Conservation (phyloP, 1,284 basidiomycete genomes). For the Cystobasidium pallidum region DNA sequence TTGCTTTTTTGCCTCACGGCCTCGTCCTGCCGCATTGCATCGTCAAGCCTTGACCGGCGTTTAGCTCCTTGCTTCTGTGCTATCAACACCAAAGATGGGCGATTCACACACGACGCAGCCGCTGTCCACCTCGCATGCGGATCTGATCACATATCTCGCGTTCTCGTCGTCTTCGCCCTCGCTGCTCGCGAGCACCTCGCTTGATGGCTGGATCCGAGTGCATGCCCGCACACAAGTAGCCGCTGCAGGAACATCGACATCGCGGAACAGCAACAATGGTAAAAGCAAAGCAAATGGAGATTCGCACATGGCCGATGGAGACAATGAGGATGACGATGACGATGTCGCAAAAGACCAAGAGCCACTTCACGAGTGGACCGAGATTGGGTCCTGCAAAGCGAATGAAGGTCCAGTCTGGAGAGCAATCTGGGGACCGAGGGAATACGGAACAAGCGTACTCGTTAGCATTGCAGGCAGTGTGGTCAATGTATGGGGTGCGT, state of each 20-base stretch:
- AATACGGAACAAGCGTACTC: constrained; percentile 56
- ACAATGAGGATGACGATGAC: constrained; percentile 20
- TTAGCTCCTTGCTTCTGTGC: constrained; percentile 9
- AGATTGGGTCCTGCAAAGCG: constrained; percentile 39
- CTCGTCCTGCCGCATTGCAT: too few species aligned
- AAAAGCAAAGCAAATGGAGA: constrained; percentile 23
- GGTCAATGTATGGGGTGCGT: constrained; percentile 57
- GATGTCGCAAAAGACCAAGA: not conserved
- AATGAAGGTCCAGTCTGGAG: constrained; percentile 44
- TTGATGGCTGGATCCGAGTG: constrained; percentile 70
- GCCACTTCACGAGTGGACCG: constrained; percentile 29
- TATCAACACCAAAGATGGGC: not conserved
- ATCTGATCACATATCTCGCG: constrained; percentile 77
- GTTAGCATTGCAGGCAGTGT: constrained; percentile 49
- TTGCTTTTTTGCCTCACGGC: too few species aligned
- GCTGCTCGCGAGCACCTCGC: constrained; percentile 71
- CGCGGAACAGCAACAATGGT: constrained; percentile 22
- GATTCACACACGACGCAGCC: constrained; percentile 54
- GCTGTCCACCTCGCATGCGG: constrained; percentile 71
- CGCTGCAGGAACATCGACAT: not conserved
- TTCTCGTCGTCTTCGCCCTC: constrained; percentile 87
- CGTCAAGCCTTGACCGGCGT: too few species aligned
- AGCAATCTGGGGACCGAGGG: constrained; percentile 39
- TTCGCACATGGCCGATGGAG: constrained; percentile 18
- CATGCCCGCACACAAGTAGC: constrained; percentile 33